phyloP scores from a whole-genome alignment of 495 filamentous ascomycete species.

The Penicillium fimorum region DNA sequence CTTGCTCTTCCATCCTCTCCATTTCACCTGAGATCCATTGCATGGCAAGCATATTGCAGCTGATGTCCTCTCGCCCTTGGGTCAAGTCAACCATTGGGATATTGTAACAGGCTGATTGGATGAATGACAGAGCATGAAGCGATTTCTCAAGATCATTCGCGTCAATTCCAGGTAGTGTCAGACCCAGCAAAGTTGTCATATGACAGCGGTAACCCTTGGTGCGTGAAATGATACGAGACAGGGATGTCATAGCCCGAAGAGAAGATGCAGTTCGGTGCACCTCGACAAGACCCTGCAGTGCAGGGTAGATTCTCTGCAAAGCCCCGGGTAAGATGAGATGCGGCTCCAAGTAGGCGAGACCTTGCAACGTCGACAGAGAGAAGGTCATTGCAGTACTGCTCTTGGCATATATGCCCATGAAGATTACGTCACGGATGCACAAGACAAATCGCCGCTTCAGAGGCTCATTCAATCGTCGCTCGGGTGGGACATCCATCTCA shows the following conservation, averaged over 20 bases:
- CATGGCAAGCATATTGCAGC: slow-evolving; percentile 74
- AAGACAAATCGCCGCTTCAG: slow-evolving; percentile 89
- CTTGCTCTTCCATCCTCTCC: slow-evolving; percentile 87
- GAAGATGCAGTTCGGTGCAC: slow-evolving; percentile 96
- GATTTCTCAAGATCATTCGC: slow-evolving; percentile 98
- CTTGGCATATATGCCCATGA: slow-evolving; percentile 98
- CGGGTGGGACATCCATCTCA: slow-evolving; percentile 79
- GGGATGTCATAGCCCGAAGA: slow-evolving; percentile 82
- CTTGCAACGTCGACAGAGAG: slow-evolving; percentile 84
- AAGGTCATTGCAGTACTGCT: slow-evolving; percentile 87
- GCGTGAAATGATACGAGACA: slow-evolving; percentile 82
- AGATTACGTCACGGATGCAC: slow-evolving; percentile 86
- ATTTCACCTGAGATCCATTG: slow-evolving; percentile 94
- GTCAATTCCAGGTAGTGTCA: slow-evolving; percentile 93
- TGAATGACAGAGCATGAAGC: slow-evolving; percentile 87
- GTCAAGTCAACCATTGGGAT: slow-evolving; percentile 88
- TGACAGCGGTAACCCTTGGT: slow-evolving; percentile 94
- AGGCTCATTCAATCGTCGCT: slow-evolving; percentile 72
- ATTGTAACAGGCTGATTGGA: slow-evolving; percentile 91
- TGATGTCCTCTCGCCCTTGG: slow-evolving; percentile 63
- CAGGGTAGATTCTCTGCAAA: slow-evolving; percentile 93
- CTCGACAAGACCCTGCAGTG: slow-evolving; percentile 93
- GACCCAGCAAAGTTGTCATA: slow-evolving; percentile 84
- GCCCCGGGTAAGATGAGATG: slow-evolving; percentile 91
- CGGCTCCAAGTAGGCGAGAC: slow-evolving; percentile 85